Evolutionary conservation across 164 flowering plant species (phyloP).

Genomic region (Taxillus chinensis): DNA sequence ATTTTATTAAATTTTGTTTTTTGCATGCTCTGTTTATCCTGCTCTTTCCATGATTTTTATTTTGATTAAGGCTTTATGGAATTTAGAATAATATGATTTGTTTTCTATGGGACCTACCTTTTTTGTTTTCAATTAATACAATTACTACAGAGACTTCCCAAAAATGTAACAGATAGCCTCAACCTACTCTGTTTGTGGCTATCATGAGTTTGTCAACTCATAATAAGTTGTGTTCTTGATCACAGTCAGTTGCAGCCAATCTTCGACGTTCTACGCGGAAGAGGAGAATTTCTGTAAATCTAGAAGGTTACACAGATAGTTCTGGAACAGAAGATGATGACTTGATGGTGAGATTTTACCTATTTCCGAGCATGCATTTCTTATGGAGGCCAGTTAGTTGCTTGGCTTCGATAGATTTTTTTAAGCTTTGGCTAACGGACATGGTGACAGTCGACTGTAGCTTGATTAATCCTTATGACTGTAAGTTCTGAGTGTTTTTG

Average conservation of each 20-base stretch:
- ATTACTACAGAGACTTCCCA: too few relatives aligned
- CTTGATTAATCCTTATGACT: constrained; percentile 3
- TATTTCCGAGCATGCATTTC: constrained; percentile 10
- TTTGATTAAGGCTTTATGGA: too few relatives aligned
- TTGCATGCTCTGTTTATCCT: too few relatives aligned
- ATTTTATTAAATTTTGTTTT: too few relatives aligned
- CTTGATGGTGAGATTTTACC: constrained; percentile 63
- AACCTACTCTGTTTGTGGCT: too few relatives aligned
- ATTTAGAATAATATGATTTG: too few relatives aligned
- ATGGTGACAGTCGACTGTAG: neutral
- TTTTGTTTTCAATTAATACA: too few relatives aligned
- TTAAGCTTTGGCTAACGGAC: neutral
- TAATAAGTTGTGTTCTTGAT: neutral
- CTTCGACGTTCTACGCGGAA: constrained; percentile 94
- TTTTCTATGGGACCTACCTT: too few relatives aligned
- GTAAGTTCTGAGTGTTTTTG: constrained; percentile 9
- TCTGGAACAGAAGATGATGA: constrained; percentile 80
- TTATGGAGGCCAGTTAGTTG: constrained; percentile 12
- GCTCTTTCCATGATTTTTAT: too few relatives aligned
- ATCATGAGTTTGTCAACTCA: too few relatives aligned
- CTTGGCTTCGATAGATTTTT: neutral
- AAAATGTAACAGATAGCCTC: too few relatives aligned
- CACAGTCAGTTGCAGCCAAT: constrained; percentile 52
- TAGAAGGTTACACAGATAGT: constrained; percentile 65
- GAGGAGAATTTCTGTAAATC: constrained; percentile 59